Base-by-base conservation (phyloP, 805 yeast genomes). In the Schizosaccharomyces octosporus region DNA sequence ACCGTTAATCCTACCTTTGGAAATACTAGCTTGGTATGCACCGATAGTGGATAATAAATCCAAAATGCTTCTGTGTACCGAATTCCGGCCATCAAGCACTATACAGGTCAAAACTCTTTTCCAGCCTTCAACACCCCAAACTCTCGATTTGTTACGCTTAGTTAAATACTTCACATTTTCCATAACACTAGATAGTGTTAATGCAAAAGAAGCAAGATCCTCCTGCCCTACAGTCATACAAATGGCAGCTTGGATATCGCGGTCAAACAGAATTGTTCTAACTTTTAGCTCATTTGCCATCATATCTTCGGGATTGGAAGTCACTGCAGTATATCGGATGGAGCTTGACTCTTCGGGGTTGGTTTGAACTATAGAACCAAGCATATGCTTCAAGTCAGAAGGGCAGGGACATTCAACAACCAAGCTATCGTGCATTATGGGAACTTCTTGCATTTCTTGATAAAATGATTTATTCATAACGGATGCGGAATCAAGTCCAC, bases 101-200 rank as follows among this genome's bases (percentile, higher is more conserved):
- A 90, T 80, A 66, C 87, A 81, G 21, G 93, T 93, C 11, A 87
- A 95, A 42, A 90, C 81, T 68, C 87, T 90, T 66, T 89, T 87
- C 97, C 97, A 90, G 0, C 95, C 81, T 63, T 87, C 95, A 55
- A 81, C 81, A n/a, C 97, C 97, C 98, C 98, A 90, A 21, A 61
- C 61, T 15, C 80, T 78, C 0, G 85, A 80, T 24, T 75, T 70
- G 64, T 81, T 78, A 41, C 82, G 76, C 64, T 85, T 78, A 61
- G 81, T 78, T 68, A 93, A 76, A 70, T 88, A 83, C 64, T 81
- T 77, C 65, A 90, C 84, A 70, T 93, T 90, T 63, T 86, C 85
- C 74, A 90, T 87, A 13, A 87, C 86, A 66, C 97, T 97, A 69
- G 86, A 85, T 65, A 90, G 75, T 4, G 97, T 89, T 66, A 90